A percentile compares a stretch with the other conserved stretches of the same genome.
Conservation (phyloP, 1,139 yeast genomes). For the Diutina neorugosa region DNA sequence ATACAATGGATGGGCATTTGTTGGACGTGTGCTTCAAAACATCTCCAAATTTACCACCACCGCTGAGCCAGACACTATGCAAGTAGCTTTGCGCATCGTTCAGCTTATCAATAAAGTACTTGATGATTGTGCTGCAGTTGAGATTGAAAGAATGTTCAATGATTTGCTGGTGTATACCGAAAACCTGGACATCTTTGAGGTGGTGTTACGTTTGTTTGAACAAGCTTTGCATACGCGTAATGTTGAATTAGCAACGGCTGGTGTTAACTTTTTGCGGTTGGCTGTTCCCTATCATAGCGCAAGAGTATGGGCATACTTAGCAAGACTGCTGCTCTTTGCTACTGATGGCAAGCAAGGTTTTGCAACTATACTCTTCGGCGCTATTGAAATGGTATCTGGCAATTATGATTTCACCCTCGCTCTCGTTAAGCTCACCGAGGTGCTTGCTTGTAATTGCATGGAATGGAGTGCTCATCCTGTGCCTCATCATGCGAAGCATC, state of each 20-base stretch:
- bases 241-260: conserved; percentile 30
- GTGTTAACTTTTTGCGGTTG: conserved; percentile 39
- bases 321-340: conserved; percentile 54
- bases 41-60: conserved; percentile 30
- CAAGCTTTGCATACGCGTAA: conserved; percentile 51
- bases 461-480: conserved; percentile 16
- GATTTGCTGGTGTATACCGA: conserved; percentile 46
- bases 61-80: conserved; percentile 22
- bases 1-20: conserved; percentile 77
- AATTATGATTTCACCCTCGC: conserved; percentile 53
- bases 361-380: conserved; percentile 50
- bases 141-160: conserved; percentile 36
- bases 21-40: conserved; percentile 70
- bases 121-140: conserved; percentile 30
- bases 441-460: conserved; percentile 44
- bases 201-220: conserved; percentile 55
- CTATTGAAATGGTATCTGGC: conserved; percentile 63
- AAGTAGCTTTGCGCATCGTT: conserved; percentile 35
- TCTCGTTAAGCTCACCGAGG: conserved; percentile 40
- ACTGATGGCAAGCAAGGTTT: conserved; percentile 61
- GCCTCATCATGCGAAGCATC: conserved; percentile 35
- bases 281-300: conserved; percentile 41
- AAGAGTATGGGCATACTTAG: conserved; percentile 70
- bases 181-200: conserved; percentile 58
- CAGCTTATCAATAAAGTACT: conserved; percentile 35